Evolutionary conservation across 2,329 filamentous ascomycete genomes (phyloP).

Genomic region (Penicillium fuscoglaucum): DNA sequence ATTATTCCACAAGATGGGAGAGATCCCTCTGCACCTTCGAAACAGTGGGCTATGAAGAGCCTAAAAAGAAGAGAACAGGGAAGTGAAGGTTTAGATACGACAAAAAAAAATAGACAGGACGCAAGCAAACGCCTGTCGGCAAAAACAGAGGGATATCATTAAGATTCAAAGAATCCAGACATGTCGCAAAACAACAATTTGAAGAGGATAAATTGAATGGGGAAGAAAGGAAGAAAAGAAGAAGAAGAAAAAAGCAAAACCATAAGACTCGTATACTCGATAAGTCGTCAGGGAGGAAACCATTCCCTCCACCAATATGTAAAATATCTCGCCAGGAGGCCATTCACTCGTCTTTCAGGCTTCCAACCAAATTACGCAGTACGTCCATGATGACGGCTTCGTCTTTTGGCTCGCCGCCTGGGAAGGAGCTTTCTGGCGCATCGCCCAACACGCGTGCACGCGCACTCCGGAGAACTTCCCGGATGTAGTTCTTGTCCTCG

Average conservation of each 20-base stretch:
- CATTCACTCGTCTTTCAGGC: conserved; percentile 38
- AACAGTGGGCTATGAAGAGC: conserved; percentile 5
- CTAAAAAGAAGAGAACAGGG: conserved; percentile 10
- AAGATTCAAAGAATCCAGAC: conserved; percentile 29
- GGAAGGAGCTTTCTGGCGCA: conserved; percentile 45
- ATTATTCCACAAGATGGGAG: neutral
- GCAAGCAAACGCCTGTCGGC: conserved; percentile 14
- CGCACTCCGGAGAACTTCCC: conserved; percentile 46
- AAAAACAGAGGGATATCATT: conserved; percentile 33
- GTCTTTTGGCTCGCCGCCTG: conserved; percentile 46
- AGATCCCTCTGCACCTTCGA: neutral
- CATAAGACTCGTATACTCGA: conserved; percentile 31
- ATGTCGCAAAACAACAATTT: conserved; percentile 14
- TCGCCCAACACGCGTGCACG: conserved; percentile 43
- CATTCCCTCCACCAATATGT: conserved; percentile 11
- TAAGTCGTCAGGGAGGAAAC: conserved; percentile 26
- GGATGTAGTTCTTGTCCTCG: conserved; percentile 48
- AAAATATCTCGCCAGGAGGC: neutral
- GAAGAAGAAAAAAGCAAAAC: conserved; percentile 6
- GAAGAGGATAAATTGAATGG: conserved; percentile 11
- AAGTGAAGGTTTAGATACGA: conserved; percentile 7
- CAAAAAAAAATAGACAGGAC: conserved; percentile 17
- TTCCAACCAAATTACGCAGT: conserved; percentile 42
- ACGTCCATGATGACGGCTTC: conserved; percentile 46
- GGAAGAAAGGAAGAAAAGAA: conserved; percentile 1